Percentiles rank a stretch among this genome's conserved stretches.
Evolutionary conservation across 106 monocot species (phyloP).

Genomic region (Iris macrosiphon): DNA sequence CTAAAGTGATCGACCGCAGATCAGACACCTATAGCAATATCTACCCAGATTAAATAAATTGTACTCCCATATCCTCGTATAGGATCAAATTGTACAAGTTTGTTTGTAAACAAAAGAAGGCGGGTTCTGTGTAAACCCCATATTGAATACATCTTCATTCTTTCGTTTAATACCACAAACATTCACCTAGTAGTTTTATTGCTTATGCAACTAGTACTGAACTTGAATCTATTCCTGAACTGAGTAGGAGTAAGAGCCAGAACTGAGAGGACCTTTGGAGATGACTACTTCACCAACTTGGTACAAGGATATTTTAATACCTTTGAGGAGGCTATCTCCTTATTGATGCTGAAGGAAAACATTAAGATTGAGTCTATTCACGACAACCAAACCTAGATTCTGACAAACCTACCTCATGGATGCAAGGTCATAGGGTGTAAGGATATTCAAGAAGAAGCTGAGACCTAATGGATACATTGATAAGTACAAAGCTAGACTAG

Average conservation of each 20-base stretch:
- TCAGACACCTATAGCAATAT: too few relatives aligned
- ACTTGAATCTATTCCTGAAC: not conserved
- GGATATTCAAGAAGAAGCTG: conserved; percentile 6
- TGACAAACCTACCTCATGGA: not conserved
- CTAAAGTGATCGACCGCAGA: too few relatives aligned
- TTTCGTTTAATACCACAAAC: too few relatives aligned
- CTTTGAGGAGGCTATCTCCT: not conserved
- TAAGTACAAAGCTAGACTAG: conserved; percentile 2
- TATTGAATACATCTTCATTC: too few relatives aligned
- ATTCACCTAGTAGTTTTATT: too few relatives aligned
- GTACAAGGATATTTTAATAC: not conserved
- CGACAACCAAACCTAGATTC: not conserved
- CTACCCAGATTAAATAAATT: too few relatives aligned
- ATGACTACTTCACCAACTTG: not conserved
- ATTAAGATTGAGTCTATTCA: conserved; percentile 5
- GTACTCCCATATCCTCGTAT: too few relatives aligned
- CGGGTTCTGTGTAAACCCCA: too few relatives aligned
- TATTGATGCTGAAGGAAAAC: not conserved
- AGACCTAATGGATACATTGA: not conserved
- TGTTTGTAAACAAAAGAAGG: too few relatives aligned
- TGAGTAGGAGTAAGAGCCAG: not conserved
- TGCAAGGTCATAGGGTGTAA: not conserved
- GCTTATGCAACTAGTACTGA: too few relatives aligned
- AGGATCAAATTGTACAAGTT: too few relatives aligned
- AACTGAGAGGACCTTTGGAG: not conserved